Percentiles rank a stretch among this genome's conserved stretches.
Conservation (phyloP, 2,329 filamentous ascomycete genomes). For the Chaetomium sp. region DNA sequence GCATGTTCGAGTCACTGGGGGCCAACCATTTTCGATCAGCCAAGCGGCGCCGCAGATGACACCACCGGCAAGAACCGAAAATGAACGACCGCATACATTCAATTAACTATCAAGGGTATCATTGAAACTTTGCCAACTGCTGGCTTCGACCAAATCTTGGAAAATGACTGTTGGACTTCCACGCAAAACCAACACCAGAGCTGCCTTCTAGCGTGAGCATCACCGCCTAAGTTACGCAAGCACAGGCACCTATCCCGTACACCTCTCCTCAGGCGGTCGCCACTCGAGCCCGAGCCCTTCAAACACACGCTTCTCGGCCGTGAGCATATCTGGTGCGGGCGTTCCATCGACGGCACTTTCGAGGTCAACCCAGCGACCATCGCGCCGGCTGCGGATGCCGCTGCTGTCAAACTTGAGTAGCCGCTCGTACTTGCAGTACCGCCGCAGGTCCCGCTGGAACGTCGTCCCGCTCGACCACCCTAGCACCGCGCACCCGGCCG, state of each 20-base stretch:
- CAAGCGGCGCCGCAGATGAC: constrained; percentile 7
- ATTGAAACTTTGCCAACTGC: too few species aligned
- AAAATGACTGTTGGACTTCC: too few species aligned
- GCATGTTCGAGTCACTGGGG: not conserved
- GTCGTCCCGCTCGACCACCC: constrained; percentile 88
- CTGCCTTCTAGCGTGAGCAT: not conserved
- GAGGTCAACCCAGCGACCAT: constrained; percentile 66
- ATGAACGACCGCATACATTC: too few species aligned
- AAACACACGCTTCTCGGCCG: constrained; percentile 77
- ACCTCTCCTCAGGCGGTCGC: constrained; percentile 60
- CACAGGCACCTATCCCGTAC: constrained; percentile 46
- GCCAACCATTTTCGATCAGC: constrained; percentile 5
- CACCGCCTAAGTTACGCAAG: not conserved
- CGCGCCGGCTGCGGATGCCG: constrained; percentile 63
- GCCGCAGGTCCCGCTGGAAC: constrained; percentile 77
- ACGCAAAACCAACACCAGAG: too few species aligned
- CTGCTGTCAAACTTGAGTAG: constrained; percentile 87
- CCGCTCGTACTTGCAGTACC: constrained; percentile 67
- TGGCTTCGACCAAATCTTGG: too few species aligned
- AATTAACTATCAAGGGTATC: too few species aligned
- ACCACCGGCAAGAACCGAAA: constrained; percentile 8
- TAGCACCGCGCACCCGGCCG: constrained; percentile 77
- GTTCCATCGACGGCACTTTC: constrained; percentile 46
- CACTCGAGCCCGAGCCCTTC: constrained; percentile 64
- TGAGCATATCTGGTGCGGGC: constrained; percentile 55